Evolutionary conservation across 169 alveolate genomes (phyloP).

Genomic region (Theileria parva): DNA sequence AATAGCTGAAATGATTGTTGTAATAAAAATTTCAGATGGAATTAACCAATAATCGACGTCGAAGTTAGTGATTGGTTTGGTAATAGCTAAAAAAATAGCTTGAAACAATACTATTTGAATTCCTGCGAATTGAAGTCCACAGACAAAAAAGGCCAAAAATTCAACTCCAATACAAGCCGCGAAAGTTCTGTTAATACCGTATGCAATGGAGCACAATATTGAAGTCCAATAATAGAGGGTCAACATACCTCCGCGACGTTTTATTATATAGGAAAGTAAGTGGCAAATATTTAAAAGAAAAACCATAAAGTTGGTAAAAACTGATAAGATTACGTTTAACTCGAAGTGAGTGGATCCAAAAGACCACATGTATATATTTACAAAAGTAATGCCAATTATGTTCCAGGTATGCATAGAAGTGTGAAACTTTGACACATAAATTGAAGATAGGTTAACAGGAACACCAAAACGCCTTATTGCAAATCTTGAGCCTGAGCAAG

Average conservation of each 20-base stretch:
- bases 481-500: constrained; percentile 21
- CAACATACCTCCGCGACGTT: constrained; percentile 14
- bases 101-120: constrained; percentile 33
- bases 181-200: constrained; percentile 20
- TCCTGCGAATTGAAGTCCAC: constrained; percentile 29
- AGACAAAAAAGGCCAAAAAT: constrained; percentile 21
- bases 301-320: constrained; percentile 1
- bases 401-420: constrained; percentile 20
- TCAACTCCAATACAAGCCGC: constrained; percentile 23
- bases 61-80: background rate
- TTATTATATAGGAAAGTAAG: constrained; percentile 15
- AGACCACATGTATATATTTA: constrained; percentile 21
- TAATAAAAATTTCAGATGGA: background rate
- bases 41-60: constrained; percentile 21
- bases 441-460: constrained; percentile 1
- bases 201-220: background rate
- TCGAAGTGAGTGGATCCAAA: constrained; percentile 4
- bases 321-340: constrained; percentile 11
- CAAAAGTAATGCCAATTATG: constrained; percentile 3
- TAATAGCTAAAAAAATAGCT: background rate
- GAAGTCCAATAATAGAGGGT: constrained; percentile 29
- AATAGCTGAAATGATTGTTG: background rate
- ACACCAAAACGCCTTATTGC: constrained; percentile 27
- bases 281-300: background rate
- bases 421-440: constrained; percentile 29